These are phyloP conservation scores for Phytophthora agathidicida DNA, from an alignment of 352 stramenopile species.

Conservation along the genomic window DNA sequence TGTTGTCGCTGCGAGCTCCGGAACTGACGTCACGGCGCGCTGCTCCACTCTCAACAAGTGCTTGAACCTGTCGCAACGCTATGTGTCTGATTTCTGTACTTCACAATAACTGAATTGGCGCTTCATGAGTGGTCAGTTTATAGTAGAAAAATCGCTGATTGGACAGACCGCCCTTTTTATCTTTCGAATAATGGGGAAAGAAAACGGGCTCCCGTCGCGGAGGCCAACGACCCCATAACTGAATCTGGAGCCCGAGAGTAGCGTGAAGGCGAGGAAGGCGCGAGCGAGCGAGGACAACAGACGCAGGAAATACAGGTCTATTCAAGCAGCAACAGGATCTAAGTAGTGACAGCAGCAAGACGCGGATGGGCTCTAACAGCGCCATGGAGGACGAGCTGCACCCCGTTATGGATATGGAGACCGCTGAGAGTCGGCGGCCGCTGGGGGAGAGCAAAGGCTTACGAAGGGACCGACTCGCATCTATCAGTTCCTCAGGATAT, in stretches of 20 bases:
- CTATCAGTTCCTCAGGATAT: constrained; percentile 47
- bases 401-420: constrained; percentile 48
- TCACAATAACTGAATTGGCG: not conserved
- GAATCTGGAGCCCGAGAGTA: constrained; percentile 24
- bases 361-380: constrained; percentile 48
- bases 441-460: constrained; percentile 40
- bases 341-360: not conserved
- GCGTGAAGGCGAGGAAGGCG: constrained; percentile 11
- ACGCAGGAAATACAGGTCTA: not conserved
- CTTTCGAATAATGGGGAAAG: constrained; percentile 39
- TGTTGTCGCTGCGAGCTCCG: constrained; percentile 23
- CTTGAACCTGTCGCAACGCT: constrained; percentile 18
- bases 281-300: constrained; percentile 12
- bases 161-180: constrained; percentile 18
- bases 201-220: constrained; percentile 10
- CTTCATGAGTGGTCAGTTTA: constrained; percentile 1
- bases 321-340: constrained; percentile 3
- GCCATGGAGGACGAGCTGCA: constrained; percentile 57
- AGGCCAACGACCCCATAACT: constrained; percentile 29
- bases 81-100: constrained; percentile 23
- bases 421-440: constrained; percentile 31
- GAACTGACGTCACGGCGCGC: constrained; percentile 23
- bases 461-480: constrained; percentile 40
- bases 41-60: not conserved
- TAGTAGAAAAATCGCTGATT: constrained; percentile 33